Evolutionary conservation across 345 rosid species (phyloP), one percentile per base, ranked within the genome.

Genomic region (Gossypium sturtianum): DNA sequence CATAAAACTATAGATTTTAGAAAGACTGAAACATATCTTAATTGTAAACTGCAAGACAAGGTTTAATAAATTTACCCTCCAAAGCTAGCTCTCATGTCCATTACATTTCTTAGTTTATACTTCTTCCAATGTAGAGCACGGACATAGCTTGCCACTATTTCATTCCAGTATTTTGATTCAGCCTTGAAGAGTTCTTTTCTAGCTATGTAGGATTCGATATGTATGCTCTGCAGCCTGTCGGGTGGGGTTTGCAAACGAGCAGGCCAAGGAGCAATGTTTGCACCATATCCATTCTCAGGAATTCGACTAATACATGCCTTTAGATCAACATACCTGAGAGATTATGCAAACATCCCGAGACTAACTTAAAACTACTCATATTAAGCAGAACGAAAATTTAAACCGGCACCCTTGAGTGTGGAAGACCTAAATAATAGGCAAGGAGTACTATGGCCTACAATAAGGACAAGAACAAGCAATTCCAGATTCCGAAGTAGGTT

Each of bases 41-140:
- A 56, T 63, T 12, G 41, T 66, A 51, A 13, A 52, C 61, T 22
- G 75, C 23, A 70, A 4, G 10, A 76, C 70, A 63, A 43, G 71
- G 78, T 72, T 65, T 69, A 81, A 80, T 44, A 75, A 2, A 3
- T 27, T 34, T 90, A 93, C 98, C 99, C 98, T 86, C 98, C 99
- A 85, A 82, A 95, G 85, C 94, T 87, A 71, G 98, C 97, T 85
- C 80, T 93, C 98, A 95, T 93, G 86, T 95, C 99, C 89, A 95
- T 29, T n/a, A 95, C 93, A 80, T 95, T 95, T 91, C 98, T 87
- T n/a, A 93, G 78, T 74, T 83, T 91, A 68, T 86, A 74, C 80
- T 89, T 84, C 87, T 89, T 90, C 99, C 99, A 93, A 23, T 85
- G 90, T 74, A 91, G 84, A 74, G 82, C 89, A 41, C 91, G 88